A percentile compares a stretch with the other conserved stretches of the same genome.
Conservation (phyloP, 129 eudicot species). For the Oenanthe sinensis region DNA sequence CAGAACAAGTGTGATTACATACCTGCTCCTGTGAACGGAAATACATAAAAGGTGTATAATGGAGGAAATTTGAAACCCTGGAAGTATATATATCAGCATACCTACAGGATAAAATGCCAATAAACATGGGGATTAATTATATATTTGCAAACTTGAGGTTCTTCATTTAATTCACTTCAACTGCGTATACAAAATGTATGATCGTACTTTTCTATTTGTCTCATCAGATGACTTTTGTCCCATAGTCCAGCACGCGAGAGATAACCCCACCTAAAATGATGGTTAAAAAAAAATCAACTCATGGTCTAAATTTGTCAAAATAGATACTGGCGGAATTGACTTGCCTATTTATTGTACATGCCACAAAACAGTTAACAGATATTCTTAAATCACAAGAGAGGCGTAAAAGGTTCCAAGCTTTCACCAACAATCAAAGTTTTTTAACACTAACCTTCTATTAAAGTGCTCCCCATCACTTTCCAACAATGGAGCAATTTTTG, state of each 20-base stretch:
- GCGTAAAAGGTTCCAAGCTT: not conserved
- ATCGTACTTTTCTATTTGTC: constrained; percentile 89
- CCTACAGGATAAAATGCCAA: constrained; percentile 33
- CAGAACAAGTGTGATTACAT: constrained; percentile 8
- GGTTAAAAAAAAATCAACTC: not conserved
- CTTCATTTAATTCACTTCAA: not conserved
- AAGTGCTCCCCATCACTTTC: constrained; percentile 88
- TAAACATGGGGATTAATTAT: not conserved
- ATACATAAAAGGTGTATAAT: constrained; percentile 94
- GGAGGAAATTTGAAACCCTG: constrained; percentile 90
- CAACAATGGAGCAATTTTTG: constrained; percentile 78
- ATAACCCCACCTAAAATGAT: constrained; percentile 78
- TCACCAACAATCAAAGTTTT: not conserved
- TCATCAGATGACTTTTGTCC: constrained; percentile 97
- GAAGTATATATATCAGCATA: constrained; percentile 98
- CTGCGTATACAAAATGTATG: not conserved
- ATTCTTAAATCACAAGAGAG: not conserved
- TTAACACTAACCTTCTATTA: constrained; percentile 52
- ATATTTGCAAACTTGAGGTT: not conserved
- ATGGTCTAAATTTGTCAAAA: not conserved
- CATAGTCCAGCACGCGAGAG: constrained; percentile 95
- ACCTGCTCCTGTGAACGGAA: constrained; percentile 97
- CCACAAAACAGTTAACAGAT: not conserved
- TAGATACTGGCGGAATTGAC: not conserved
- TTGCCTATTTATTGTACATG: not conserved